These are phyloP conservation scores for Hypoxylon trugodes DNA, from an alignment of 495 filamentous ascomycete genomes.

Conservation along the genomic window DNA sequence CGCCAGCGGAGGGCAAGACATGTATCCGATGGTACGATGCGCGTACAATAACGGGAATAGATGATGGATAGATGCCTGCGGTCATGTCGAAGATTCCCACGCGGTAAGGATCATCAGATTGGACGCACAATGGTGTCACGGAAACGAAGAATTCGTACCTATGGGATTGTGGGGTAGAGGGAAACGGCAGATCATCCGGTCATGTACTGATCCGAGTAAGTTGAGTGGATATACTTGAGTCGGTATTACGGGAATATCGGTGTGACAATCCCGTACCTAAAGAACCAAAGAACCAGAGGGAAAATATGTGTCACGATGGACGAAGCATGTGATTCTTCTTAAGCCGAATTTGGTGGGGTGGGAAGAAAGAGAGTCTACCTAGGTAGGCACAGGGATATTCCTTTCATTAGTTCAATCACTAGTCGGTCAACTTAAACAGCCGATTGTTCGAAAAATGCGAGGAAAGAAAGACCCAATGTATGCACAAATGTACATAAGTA, in stretches of 20 bases:
- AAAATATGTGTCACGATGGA: constrained; percentile 29
- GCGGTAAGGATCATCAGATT: constrained; percentile 18
- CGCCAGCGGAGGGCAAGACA: too few relatives aligned
- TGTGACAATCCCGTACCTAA: background rate
- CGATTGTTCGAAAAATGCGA: too few relatives aligned
- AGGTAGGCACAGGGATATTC: too few relatives aligned
- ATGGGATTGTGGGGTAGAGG: constrained; percentile 25
- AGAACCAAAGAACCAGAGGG: too few relatives aligned
- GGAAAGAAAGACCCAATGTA: too few relatives aligned
- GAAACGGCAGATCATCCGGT: constrained; percentile 38
- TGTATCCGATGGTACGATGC: too few relatives aligned
- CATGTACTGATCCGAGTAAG: constrained; percentile 23
- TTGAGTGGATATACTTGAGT: background rate
- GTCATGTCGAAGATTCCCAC: background rate
- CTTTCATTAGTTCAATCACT: too few relatives aligned
- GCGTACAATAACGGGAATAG: too few relatives aligned
- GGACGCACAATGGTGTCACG: constrained; percentile 37
- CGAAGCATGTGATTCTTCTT: constrained; percentile 38
- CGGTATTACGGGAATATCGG: background rate
- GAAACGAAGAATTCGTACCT: constrained; percentile 1
- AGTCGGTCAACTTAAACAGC: background rate
- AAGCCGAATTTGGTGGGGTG: background rate
- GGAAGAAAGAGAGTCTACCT: too few relatives aligned
- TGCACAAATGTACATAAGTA: too few relatives aligned
- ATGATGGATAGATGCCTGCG: too few relatives aligned